Evolutionary conservation across 1,284 basidiomycete genomes (phyloP).

Genomic region (Coniferiporia sulphurascens): DNA sequence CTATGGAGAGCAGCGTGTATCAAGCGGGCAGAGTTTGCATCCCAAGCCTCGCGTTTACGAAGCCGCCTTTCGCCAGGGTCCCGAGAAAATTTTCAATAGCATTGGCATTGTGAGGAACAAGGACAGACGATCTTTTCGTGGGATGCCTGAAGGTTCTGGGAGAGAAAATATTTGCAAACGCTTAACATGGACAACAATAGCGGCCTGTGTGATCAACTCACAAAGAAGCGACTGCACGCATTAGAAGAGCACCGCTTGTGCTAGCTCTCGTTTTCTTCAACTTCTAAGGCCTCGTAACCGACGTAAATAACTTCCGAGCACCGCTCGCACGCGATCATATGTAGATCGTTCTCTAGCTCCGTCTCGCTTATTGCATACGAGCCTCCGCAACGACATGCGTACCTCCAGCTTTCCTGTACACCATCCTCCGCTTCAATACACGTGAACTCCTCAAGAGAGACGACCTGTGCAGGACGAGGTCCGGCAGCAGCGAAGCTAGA

Average conservation of each 20-base stretch:
- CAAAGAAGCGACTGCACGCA: neutral
- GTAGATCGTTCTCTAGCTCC: slow-evolving; percentile 60
- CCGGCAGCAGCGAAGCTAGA: slow-evolving; percentile 21
- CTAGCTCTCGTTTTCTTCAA: slow-evolving; percentile 18
- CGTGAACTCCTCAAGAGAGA: slow-evolving; percentile 69
- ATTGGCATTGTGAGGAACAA: too few relatives aligned
- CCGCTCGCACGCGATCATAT: slow-evolving; percentile 61
- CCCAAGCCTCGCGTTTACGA: too few relatives aligned
- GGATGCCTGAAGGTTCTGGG: too few relatives aligned
- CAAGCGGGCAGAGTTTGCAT: too few relatives aligned
- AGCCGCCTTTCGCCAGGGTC: too few relatives aligned
- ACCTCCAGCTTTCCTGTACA: slow-evolving; percentile 38
- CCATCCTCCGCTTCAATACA: slow-evolving; percentile 30
- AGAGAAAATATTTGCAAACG: too few relatives aligned
- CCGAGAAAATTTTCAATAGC: too few relatives aligned
- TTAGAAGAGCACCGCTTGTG: neutral
- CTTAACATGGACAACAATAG: too few relatives aligned
- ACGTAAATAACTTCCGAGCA: slow-evolving; percentile 79
- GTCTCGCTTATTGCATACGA: slow-evolving; percentile 48
- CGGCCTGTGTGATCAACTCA: neutral
- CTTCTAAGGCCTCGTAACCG: slow-evolving; percentile 59
- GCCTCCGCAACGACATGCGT: slow-evolving; percentile 69
- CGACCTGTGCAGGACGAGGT: slow-evolving; percentile 67
- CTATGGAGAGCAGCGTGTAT: too few relatives aligned
- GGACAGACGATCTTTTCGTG: too few relatives aligned